Conservation (phyloP, 1,284 basidiomycete species). For the Amylostereum chailletii region DNA sequence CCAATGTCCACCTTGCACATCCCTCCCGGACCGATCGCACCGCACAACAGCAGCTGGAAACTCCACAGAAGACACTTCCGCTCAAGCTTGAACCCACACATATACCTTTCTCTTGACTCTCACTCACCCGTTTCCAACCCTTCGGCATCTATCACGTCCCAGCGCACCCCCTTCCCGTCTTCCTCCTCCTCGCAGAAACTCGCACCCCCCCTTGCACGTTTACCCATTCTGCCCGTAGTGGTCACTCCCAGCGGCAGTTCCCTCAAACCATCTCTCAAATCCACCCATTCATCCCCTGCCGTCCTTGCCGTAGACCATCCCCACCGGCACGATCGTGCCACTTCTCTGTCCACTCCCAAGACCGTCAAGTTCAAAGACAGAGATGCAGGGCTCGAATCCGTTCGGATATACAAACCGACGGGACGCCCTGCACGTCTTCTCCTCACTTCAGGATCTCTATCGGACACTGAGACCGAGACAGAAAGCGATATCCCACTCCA, state of each 20-base stretch:
- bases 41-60: neutral
- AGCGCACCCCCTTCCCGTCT: neutral
- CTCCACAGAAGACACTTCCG: neutral
- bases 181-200: neutral
- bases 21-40: neutral
- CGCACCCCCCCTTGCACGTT: neutral
- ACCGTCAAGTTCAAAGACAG: conserved; percentile 1
- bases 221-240: neutral
- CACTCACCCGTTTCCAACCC: too few relatives aligned
- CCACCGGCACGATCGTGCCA: neutral
- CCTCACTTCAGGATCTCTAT: neutral
- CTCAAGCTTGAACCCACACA: neutral
- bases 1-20: neutral
- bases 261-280: conserved; percentile 2
- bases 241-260: neutral
- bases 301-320: neutral
- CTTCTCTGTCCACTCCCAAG: neutral
- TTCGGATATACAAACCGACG: neutral
- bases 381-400: neutral
- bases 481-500: neutral
- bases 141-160: too few relatives aligned
- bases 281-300: neutral
- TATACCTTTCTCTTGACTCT: neutral
- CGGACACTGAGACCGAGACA: neutral
- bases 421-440: conserved; percentile 1